Conservation (phyloP, 192 early-diverging fungal species). For the Spizellomyces punctatus region DNA sequence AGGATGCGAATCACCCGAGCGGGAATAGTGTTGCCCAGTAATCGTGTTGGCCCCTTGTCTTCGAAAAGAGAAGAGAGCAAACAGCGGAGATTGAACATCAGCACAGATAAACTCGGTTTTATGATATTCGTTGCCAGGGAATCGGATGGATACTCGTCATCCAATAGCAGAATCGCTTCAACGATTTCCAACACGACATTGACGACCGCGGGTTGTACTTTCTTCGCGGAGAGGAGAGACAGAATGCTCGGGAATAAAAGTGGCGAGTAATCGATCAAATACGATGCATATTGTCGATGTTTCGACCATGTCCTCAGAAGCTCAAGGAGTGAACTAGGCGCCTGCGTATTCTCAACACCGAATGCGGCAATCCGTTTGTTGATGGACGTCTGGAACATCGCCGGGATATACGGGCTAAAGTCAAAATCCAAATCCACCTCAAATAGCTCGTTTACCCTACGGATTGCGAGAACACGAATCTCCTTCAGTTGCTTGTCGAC, state of each 20-base stretch:
- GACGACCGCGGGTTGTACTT: conserved; percentile 74
- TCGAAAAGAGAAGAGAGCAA: conserved; percentile 40
- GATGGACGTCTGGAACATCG: conserved; percentile 75
- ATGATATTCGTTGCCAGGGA: conserved; percentile 50
- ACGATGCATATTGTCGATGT: conserved; percentile 62
- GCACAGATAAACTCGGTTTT: conserved; percentile 53
- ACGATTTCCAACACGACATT: conserved; percentile 70
- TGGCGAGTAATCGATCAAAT: conserved; percentile 64
- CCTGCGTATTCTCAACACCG: conserved; percentile 84
- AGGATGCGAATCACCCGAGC: conserved; percentile 78
- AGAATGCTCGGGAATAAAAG: conserved; percentile 71
- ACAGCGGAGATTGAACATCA: conserved; percentile 58
- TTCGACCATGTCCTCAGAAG: conserved; percentile 80
- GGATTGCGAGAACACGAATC: conserved; percentile 72
- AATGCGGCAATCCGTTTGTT: conserved; percentile 71
- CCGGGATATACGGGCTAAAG: conserved; percentile 74
- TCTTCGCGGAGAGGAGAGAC: conserved; percentile 75
- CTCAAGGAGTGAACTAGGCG: conserved; percentile 76
- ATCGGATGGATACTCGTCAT: conserved; percentile 18
- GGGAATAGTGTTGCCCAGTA: conserved; percentile 31
- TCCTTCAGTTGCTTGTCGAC: conserved; percentile 55
- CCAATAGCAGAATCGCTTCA: conserved; percentile 59
- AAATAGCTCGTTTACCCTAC: conserved; percentile 79
- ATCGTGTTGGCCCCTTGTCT: conserved; percentile 16
- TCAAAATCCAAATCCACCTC: conserved; percentile 71